Conservation (phyloP, 345 rosid species). For the Clausena lansium region DNA sequence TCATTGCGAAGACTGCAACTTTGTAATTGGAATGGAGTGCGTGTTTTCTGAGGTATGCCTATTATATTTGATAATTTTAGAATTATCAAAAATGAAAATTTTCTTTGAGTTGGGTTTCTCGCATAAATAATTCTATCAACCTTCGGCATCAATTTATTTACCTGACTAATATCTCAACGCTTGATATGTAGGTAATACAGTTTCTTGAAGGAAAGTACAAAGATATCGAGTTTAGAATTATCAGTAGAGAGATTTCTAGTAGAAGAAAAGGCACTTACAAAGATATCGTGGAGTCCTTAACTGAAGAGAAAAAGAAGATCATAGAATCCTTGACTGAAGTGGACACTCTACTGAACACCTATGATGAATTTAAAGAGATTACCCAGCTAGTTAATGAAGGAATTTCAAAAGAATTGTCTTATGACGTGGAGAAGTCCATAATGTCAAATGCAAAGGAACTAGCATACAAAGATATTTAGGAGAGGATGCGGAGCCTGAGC, state of each 20-base stretch:
- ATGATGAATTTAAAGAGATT: background rate
- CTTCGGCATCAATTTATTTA: too few species aligned
- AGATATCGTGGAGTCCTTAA: background rate
- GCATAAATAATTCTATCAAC: background rate
- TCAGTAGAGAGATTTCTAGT: background rate
- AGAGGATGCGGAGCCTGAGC: background rate
- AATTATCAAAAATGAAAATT: background rate
- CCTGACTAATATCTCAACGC: background rate
- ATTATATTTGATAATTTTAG: background rate
- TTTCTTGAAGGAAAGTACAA: background rate
- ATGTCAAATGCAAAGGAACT: too few species aligned
- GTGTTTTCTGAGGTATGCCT: background rate
- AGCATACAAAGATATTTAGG: too few species aligned
- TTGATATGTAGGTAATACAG: background rate
- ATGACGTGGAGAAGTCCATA: too few species aligned
- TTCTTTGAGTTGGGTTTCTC: background rate
- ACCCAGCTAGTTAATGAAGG: background rate
- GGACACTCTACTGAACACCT: background rate
- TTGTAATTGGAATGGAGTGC: background rate
- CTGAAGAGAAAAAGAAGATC: background rate
- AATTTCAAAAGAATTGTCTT: too few species aligned
- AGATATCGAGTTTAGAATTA: background rate
- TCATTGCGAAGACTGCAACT: background rate
- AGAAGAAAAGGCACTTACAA: background rate
- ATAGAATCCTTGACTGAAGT: background rate